These are phyloP conservation scores for Musa balbisiana DNA, from an alignment of 202 grass and related monocot species.

Conservation along the genomic window DNA sequence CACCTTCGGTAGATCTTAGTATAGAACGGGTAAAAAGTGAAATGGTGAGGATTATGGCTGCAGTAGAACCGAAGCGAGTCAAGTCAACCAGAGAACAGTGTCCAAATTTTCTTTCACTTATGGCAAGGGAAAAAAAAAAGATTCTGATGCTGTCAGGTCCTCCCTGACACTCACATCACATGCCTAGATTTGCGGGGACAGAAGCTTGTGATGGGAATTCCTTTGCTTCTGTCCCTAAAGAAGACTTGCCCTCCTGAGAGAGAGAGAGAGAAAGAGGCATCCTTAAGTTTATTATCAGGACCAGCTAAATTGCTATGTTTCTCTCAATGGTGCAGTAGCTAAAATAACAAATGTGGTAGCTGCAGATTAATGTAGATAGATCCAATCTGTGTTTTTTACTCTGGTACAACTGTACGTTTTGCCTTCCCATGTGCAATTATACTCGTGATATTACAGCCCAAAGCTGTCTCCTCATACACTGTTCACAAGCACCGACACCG, in stretches of 20 bases:
- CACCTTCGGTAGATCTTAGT: too few species aligned
- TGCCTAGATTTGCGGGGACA: slow-evolving; percentile 1
- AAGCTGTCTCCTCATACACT: not conserved
- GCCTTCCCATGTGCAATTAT: slow-evolving; percentile 16
- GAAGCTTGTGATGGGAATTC: not conserved
- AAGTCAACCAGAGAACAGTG: not conserved
- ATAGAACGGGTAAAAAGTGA: not conserved
- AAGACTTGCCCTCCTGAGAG: too few species aligned
- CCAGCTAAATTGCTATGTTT: too few species aligned
- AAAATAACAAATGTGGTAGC: not conserved
- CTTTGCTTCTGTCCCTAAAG: too few species aligned
- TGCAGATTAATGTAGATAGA: not conserved
- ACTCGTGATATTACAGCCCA: not conserved
- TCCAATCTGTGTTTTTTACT: not conserved
- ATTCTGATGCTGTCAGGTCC: not conserved
- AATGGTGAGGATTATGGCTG: not conserved
- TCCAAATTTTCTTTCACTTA: not conserved
- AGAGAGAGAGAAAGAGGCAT: not conserved
- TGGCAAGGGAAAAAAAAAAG: not conserved
- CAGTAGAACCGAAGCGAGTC: too few species aligned
- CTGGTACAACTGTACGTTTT: slow-evolving; percentile 2
- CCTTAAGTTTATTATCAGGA: too few species aligned
- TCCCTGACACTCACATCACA: not conserved
- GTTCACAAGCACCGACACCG: slow-evolving; percentile 2
- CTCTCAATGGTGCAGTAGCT: not conserved